These are phyloP conservation scores for Litsea cubeba DNA, from an alignment of 164 flowering plant species.

Conservation along the genomic window DNA sequence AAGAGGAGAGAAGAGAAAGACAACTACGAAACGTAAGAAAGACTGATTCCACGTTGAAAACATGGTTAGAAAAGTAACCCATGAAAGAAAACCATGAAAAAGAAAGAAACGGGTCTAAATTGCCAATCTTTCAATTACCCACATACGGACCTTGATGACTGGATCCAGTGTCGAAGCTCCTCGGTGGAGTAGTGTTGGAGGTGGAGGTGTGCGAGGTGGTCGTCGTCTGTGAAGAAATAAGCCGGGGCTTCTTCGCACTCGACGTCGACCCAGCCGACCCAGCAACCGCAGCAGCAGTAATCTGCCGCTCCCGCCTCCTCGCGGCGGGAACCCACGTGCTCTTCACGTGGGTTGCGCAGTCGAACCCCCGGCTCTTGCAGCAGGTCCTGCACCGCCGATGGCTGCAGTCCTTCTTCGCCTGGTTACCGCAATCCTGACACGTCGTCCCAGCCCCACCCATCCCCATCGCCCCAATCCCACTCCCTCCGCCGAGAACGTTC, in stretches of 20 bases:
- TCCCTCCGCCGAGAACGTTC: background rate
- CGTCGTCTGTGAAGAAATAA: constrained; percentile 51
- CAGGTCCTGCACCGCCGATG: constrained; percentile 92
- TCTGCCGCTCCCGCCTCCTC: constrained; percentile 73
- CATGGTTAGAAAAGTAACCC: background rate
- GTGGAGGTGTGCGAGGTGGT: constrained; percentile 87
- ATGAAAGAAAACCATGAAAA: background rate
- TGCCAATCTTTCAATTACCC: background rate
- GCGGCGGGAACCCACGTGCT: constrained; percentile 98
- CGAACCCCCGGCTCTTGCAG: constrained; percentile 86
- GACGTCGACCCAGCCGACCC: constrained; percentile 64
- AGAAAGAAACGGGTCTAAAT: background rate
- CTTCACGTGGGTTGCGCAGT: constrained; percentile 85
- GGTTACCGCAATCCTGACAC: constrained; percentile 94
- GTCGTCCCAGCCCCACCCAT: constrained; percentile 22
- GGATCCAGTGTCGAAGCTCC: constrained; percentile 84
- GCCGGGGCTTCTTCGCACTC: constrained; percentile 71
- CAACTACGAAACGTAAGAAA: background rate
- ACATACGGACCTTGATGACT: constrained; percentile 24
- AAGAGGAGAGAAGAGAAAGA: background rate
- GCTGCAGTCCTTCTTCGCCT: constrained; percentile 88
- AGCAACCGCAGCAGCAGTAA: constrained; percentile 27
- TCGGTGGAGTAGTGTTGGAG: constrained; percentile 78
- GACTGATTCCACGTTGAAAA: background rate
- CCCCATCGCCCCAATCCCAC: constrained; percentile 20